phyloP scores from a whole-genome alignment of 768 basidiomycete genomes.

The Inosperma sp. region DNA sequence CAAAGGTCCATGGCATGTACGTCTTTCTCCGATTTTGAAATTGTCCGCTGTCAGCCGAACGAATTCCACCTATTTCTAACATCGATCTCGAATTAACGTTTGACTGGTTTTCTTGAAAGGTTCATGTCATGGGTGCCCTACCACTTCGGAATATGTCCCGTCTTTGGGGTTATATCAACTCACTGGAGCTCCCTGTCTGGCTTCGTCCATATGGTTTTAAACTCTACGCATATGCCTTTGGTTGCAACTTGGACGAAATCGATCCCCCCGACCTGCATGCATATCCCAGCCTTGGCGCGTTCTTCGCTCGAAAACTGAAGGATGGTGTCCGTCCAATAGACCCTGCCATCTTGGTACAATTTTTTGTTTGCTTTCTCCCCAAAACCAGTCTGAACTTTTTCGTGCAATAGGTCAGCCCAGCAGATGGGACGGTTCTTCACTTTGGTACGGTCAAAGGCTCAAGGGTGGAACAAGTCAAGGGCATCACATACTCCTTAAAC shows the following conservation, averaged over 20 bases:
- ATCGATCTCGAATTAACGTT: background rate
- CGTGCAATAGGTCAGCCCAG: slow-evolving; percentile 77
- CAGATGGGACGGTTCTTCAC: slow-evolving; percentile 90
- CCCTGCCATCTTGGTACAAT: slow-evolving; percentile 64
- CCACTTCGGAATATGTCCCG: slow-evolving; percentile 95
- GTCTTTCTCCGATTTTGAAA: too few relatives aligned
- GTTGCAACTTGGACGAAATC: slow-evolving; percentile 90
- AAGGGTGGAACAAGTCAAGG: slow-evolving; percentile 94
- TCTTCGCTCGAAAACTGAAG: slow-evolving; percentile 90
- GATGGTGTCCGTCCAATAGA: slow-evolving; percentile 79
- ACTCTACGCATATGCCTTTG: slow-evolving; percentile 83
- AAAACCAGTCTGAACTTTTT: background rate
- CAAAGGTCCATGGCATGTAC: slow-evolving; percentile 90
- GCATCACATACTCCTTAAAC: slow-evolving; percentile 93
- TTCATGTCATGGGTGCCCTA: slow-evolving; percentile 94
- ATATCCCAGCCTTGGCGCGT: slow-evolving; percentile 87
- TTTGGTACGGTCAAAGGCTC: slow-evolving; percentile 78
- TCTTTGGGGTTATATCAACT: slow-evolving; percentile 94
- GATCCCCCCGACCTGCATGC: slow-evolving; percentile 70
- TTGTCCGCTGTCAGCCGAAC: too few relatives aligned
- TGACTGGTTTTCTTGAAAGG: slow-evolving; percentile 40
- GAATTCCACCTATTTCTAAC: background rate
- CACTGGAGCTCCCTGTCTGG: slow-evolving; percentile 90
- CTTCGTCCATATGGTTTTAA: slow-evolving; percentile 86
- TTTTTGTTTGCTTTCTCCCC: background rate